Evolutionary conservation across 164 flowering plant species (phyloP).

Genomic region (Magnolia changhungtana): DNA sequence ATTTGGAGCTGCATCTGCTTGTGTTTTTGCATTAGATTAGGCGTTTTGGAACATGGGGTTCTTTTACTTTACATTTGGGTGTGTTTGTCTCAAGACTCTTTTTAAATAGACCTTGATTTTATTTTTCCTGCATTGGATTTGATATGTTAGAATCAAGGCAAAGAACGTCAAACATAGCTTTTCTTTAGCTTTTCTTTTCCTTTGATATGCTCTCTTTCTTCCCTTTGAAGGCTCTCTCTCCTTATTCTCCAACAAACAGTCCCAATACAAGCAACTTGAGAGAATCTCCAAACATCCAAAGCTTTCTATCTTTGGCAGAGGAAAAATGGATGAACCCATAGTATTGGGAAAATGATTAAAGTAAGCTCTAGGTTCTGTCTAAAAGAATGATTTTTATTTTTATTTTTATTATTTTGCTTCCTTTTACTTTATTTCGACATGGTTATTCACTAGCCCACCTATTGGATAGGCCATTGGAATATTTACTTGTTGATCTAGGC

Average conservation of each 20-base stretch:
- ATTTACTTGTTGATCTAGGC: background rate
- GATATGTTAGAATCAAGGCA: slow-evolving; percentile 15
- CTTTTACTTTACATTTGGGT: slow-evolving; percentile 20
- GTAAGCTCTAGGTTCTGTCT: slow-evolving; percentile 13
- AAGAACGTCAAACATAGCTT: slow-evolving; percentile 22
- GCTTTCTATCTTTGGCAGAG: slow-evolving; percentile 30
- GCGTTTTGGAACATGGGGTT: slow-evolving; percentile 3
- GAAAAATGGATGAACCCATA: slow-evolving; percentile 28
- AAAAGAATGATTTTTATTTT: background rate
- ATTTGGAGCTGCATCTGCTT: background rate
- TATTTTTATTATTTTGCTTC: background rate
- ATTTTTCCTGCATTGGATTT: slow-evolving; percentile 10
- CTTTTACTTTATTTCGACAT: slow-evolving; percentile 6
- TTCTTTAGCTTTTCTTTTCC: slow-evolving; percentile 16
- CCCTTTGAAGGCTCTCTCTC: slow-evolving; percentile 32
- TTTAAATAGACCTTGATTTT: slow-evolving; percentile 16
- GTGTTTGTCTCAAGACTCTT: slow-evolving; percentile 9
- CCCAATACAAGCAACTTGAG: slow-evolving; percentile 42
- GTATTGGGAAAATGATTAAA: slow-evolving; percentile 30
- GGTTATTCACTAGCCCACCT: background rate
- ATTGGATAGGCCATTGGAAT: background rate
- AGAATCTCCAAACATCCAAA: slow-evolving; percentile 39
- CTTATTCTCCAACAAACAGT: slow-evolving; percentile 35
- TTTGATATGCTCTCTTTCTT: slow-evolving; percentile 27
- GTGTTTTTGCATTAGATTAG: slow-evolving; percentile 8